phyloP scores from a whole-genome alignment of 106 monocot genomes.

The Gastrodia elata region DNA sequence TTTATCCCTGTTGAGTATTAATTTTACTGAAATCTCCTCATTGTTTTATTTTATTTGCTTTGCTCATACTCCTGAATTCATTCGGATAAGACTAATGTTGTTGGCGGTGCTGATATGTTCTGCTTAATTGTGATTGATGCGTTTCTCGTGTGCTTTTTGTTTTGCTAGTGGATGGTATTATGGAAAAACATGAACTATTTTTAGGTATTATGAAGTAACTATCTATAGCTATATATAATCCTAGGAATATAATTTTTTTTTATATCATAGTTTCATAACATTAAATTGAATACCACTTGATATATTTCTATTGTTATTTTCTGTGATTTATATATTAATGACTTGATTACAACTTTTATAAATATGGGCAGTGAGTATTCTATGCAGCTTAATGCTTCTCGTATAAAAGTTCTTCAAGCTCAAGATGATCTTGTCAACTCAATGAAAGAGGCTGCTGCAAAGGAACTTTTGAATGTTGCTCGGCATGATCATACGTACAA shows the following conservation, averaged over 20 bases:
- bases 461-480: constrained; percentile 19
- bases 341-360: constrained; percentile 2
- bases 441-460: constrained; percentile 28
- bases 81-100: not conserved
- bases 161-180: not conserved
- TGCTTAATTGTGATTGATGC: not conserved
- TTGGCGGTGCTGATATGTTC: not conserved
- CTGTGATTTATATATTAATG: not conserved
- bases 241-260: not conserved
- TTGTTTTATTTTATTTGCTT: not conserved
- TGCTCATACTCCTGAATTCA: not conserved
- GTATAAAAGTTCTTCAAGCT: constrained; percentile 27
- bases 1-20: too few species aligned
- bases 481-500: constrained; percentile 19
- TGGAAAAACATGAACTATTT: not conserved
- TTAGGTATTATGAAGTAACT: not conserved
- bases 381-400: constrained; percentile 32
- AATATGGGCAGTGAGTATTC: constrained; percentile 24
- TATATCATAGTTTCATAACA: not conserved
- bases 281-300: constrained; percentile 1
- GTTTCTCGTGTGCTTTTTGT: not conserved
- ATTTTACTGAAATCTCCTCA: too few species aligned
- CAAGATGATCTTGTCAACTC: constrained; percentile 25
- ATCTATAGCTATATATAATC: not conserved
- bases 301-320: not conserved